A percentile compares a stretch with the other conserved stretches of the same genome.
Evolutionary conservation across 345 rosid genomes (phyloP).

Genomic region (Theobroma cacao): DNA sequence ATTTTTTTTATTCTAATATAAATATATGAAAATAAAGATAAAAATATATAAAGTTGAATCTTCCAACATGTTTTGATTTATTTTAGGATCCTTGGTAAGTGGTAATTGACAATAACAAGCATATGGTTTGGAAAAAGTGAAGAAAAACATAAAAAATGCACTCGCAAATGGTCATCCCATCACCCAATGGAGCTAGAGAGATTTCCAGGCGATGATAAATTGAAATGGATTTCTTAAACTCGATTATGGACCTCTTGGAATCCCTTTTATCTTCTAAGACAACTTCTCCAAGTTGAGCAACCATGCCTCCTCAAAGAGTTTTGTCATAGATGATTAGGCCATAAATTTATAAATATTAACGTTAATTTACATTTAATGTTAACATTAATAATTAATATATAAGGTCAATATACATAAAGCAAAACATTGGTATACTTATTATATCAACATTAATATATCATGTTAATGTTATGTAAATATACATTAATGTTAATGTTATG

Average conservation of each 20-base stretch:
- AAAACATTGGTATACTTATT: too few species aligned
- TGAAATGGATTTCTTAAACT: not conserved
- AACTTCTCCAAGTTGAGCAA: slow-evolving; percentile 26
- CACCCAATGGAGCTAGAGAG: not conserved
- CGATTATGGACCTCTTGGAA: not conserved
- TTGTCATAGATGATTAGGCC: slow-evolving; percentile 43
- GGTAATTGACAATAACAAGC: too few species aligned
- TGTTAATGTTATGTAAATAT: too few species aligned
- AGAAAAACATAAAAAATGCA: not conserved
- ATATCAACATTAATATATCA: too few species aligned
- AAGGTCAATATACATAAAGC: too few species aligned
- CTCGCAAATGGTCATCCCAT: slow-evolving; percentile 12
- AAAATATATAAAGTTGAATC: too few species aligned
- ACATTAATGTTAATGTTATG: too few species aligned
- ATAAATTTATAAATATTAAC: too few species aligned
- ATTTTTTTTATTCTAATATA: not conserved
- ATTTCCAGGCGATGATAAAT: not conserved
- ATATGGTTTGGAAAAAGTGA: not conserved
- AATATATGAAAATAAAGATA: too few species aligned
- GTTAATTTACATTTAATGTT: too few species aligned
- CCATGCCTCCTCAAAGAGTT: slow-evolving; percentile 46
- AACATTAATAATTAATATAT: too few species aligned
- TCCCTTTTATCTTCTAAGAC: not conserved
- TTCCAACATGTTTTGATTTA: not conserved
- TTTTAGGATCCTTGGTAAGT: too few species aligned